Evolutionary conservation across 495 filamentous ascomycete species (phyloP), one percentile per base, ranked within the genome.

Genomic region (Margaritispora aquatica): DNA sequence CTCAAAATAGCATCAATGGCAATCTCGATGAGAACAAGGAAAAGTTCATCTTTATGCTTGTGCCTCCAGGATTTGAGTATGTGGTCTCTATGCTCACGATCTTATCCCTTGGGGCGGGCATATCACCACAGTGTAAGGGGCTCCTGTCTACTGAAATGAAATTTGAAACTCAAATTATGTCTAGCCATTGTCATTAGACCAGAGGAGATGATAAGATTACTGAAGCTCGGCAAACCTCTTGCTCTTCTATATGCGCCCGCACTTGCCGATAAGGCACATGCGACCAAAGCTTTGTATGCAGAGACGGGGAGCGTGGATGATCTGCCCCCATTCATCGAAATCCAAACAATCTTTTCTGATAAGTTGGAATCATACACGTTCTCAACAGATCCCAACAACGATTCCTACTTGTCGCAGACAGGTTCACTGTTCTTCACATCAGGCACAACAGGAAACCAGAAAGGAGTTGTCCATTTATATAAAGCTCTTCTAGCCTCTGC

Each of bases 21-120:
- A 52, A 17, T 27, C 9, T 20, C 46, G 48, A 49, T 44, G 36
- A 21, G 11, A 55, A 22, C 24, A 47, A 62, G 20, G 59, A 57
- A 21, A 44, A 22, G 46, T 62, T 62, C 54, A 56, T 62, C 53
- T 57, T 57, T 24, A 19, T 62, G 34, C 1, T 62, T 51, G 59
- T 46, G 2, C 53, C 59, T 51, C 59, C 59, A 51, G 59, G 59
- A 27, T 62, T 13, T n/a, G 59, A 62, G 52, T 62, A 62, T 44
- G 54, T 57, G 31, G 59, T 62, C 0, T 56, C 53, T 2, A 57
- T 62, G 53, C 59, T 62, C 59, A 62, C 53, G 2, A 62, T 62
- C 24, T 57, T 62, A 15, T 56, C 59, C 19, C 46, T 62, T 21
- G 59, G 59, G 1, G 59, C 59, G 31, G 59, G 15, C 20, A 48